Evolutionary conservation across 1,284 basidiomycete genomes (phyloP), one percentile per base, ranked within the genome.

Genomic region (Ceratorhiza oryzae-sativae): DNA sequence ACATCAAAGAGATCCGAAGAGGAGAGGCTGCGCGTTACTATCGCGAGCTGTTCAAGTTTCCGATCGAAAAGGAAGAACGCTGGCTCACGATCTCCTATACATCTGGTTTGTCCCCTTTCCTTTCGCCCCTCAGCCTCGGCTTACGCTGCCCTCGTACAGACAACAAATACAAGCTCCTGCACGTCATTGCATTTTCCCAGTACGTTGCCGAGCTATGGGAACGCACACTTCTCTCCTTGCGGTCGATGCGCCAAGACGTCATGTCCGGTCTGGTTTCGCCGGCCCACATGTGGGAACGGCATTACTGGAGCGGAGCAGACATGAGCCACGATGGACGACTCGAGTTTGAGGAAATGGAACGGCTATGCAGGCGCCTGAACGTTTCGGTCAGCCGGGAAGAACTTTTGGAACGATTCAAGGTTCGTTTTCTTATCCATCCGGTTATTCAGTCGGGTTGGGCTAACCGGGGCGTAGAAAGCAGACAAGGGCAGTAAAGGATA

Each of bases 1-100:
- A 88, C 75, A 95, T 99, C 79, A 92, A 95, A 74, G 96, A 98
- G 78, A 87, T 99, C 9, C 91, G 97, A 13, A 87, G 91, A 6
- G 93, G 90, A 55, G 78, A 87, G 10, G 87, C 93, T 74, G 88
- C 93, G 32, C 83, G 90, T 41, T 91, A 92, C 76, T 92, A 94
- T 77, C 89, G 92, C 73, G 86, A 90, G 58, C 90, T 92, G 75
- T 90, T 93, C 77, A 88, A 90, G 76, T 83, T 90, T 53, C 81
- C 88, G 0, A 79, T 82, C 67, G 83, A 87, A 59, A 85, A 86
- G 76, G 86, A 91, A 77, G 83, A 86, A 59, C 84, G 88, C 36
- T 94, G 91, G 91, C 83, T 94, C 72, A 91, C 91, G 6, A 86
- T 93, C 82, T 84, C 93, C 70, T 93, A 94, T 77, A 86, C 90